These are phyloP conservation scores for Colletotrichum tofieldiae DNA, from an alignment of 2,329 filamentous ascomycete species.

Conservation along the genomic window DNA sequence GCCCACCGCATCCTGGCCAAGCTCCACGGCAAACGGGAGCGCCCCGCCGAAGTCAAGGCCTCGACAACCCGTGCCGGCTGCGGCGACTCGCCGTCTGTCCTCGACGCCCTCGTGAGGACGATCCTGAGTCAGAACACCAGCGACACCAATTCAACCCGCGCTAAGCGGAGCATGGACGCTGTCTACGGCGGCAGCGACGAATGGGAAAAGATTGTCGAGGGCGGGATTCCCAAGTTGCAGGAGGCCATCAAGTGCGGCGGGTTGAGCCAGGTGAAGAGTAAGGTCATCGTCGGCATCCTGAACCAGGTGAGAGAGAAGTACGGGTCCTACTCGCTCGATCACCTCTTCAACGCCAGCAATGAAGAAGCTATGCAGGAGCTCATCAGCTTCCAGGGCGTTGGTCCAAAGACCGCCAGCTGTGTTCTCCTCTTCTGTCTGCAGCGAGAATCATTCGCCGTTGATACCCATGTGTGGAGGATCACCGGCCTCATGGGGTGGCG, in stretches of 20 bases:
- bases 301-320: constrained; percentile 69
- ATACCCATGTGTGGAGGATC: constrained; percentile 68
- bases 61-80: constrained; percentile 77
- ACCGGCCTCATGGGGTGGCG: constrained; percentile 66
- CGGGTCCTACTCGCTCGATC: constrained; percentile 64
- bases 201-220: constrained; percentile 60
- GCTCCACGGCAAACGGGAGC: constrained; percentile 75
- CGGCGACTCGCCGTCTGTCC: constrained; percentile 65
- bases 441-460: constrained; percentile 66
- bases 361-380: constrained; percentile 67
- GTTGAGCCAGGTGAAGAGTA: constrained; percentile 80
- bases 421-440: constrained; percentile 67
- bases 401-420: constrained; percentile 69
- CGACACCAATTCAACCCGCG: constrained; percentile 71
- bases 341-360: constrained; percentile 60
- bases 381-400: constrained; percentile 66
- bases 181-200: constrained; percentile 60
- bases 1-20: constrained; percentile 77
- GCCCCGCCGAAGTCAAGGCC: constrained; percentile 74
- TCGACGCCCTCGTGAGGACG: constrained; percentile 68
- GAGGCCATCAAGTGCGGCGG: constrained; percentile 81
- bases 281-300: constrained; percentile 79
- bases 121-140: constrained; percentile 70
- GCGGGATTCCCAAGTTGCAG: constrained; percentile 58
- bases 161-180: constrained; percentile 65